Evolutionary conservation across 306 rosid species (phyloP).

Genomic region (Cucurbita ficifolia): DNA sequence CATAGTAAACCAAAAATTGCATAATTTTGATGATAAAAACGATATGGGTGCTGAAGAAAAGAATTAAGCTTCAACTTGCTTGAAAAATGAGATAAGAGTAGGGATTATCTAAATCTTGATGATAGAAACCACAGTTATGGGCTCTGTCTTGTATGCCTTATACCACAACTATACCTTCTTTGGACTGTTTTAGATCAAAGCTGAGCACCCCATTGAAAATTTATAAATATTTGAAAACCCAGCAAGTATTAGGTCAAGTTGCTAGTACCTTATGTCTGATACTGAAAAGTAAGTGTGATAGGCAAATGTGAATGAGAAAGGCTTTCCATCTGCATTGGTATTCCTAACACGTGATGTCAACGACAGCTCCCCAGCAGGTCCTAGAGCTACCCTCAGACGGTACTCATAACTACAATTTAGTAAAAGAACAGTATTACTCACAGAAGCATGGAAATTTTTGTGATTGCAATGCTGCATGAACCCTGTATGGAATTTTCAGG

Average conservation of each 20-base stretch:
- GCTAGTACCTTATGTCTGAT: conserved; percentile 67
- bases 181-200: not conserved
- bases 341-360: conserved; percentile 86
- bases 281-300: conserved; percentile 89
- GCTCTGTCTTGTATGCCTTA: not conserved
- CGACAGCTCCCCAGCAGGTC: conserved; percentile 82
- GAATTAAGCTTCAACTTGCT: not conserved
- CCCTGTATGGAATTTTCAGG: not conserved
- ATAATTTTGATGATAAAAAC: not conserved
- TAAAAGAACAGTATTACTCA: conserved; percentile 1
- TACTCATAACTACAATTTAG: conserved; percentile 52
- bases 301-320: conserved; percentile 82
- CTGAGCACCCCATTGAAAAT: not conserved
- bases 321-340: conserved; percentile 79
- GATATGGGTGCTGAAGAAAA: not conserved
- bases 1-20: not conserved
- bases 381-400: conserved; percentile 77
- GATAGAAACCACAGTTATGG: not conserved
- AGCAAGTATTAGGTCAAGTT: not conserved
- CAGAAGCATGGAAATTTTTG: conserved; percentile 7
- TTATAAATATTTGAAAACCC: not conserved
- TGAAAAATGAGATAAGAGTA: not conserved
- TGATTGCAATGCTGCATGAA: not conserved
- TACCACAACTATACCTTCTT: not conserved
- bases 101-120: not conserved